Conservation (phyloP, 495 filamentous ascomycete species). For the Bryoglossum gracile region DNA sequence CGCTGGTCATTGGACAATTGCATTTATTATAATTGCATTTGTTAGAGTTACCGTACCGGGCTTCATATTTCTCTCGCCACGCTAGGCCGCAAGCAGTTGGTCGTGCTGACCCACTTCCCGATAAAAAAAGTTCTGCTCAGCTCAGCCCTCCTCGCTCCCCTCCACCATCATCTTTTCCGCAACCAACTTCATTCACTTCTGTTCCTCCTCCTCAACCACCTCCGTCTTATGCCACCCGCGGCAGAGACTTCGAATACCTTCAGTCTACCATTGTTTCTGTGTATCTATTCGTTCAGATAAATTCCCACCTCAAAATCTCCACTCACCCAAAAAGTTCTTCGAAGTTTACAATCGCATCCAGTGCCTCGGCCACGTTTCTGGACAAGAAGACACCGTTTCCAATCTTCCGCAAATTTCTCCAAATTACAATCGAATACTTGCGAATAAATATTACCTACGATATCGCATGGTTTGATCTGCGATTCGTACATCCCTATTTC, state of each 20-base stretch:
- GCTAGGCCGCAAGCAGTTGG: constrained; percentile 6
- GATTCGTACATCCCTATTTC: constrained; percentile 7
- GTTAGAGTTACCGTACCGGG: no score
- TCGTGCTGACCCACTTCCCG: constrained; percentile 2
- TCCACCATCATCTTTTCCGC: background rate
- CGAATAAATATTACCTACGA: background rate
- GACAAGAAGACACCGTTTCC: constrained; percentile 19
- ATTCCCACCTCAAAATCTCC: constrained; percentile 23
- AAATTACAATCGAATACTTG: constrained; percentile 6
- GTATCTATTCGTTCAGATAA: constrained; percentile 19
- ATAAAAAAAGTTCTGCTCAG: constrained; percentile 10
- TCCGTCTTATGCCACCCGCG: constrained; percentile 24
- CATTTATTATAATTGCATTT: no score
- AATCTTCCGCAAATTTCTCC: constrained; percentile 20
- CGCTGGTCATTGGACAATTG: no score
- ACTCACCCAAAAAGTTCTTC: constrained; percentile 15
- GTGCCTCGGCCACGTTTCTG: constrained; percentile 19
- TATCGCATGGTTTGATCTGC: constrained; percentile 8
- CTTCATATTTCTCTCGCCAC: no score
- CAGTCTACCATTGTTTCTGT: constrained; percentile 1
- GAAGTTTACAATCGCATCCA: constrained; percentile 7
- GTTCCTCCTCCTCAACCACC: constrained; percentile 6
- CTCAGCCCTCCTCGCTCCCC: constrained; percentile 9
- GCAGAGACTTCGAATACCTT: constrained; percentile 20
- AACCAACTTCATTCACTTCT: constrained; percentile 7